These are phyloP conservation scores for Paxillus involutus DNA, from an alignment of 768 basidiomycete species.

Conservation along the genomic window DNA sequence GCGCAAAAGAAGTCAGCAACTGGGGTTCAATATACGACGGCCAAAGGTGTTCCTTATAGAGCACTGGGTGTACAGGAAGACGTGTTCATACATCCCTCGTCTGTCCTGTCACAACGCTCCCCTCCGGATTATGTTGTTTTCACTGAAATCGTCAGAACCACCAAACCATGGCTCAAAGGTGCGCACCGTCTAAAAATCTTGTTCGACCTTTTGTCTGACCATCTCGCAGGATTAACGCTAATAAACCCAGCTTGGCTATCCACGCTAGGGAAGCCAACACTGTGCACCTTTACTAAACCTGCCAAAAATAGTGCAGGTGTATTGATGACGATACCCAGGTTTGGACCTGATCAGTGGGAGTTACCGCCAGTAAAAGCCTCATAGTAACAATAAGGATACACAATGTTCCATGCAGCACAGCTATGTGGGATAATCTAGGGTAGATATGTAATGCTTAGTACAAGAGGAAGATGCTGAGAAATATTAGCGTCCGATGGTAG, in stretches of 20 bases:
- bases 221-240: slow-evolving; percentile 65
- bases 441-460: slow-evolving; percentile 1
- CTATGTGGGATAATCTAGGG: slow-evolving; percentile 7
- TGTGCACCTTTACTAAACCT: slow-evolving; percentile 91
- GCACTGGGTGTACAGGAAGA: slow-evolving; percentile 81
- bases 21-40: slow-evolving; percentile 70
- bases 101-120: slow-evolving; percentile 61
- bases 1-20: slow-evolving; percentile 55
- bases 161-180: slow-evolving; percentile 81
- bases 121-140: slow-evolving; percentile 90
- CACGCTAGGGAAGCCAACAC: slow-evolving; percentile 67
- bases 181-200: slow-evolving; percentile 9
- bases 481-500: neutral
- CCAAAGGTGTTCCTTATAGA: slow-evolving; percentile 79
- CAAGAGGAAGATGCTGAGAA: neutral
- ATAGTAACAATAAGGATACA: slow-evolving; percentile 20
- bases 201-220: slow-evolving; percentile 1
- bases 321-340: slow-evolving; percentile 77
- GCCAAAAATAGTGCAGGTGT: slow-evolving; percentile 64
- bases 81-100: slow-evolving; percentile 90
- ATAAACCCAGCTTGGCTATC: slow-evolving; percentile 90
- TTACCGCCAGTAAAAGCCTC: slow-evolving; percentile 56
- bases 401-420: slow-evolving; percentile 8
- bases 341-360: slow-evolving; percentile 86
- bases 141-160: slow-evolving; percentile 78